Conservation (phyloP, 23 red algal species). For the Gracilaria caudata region DNA sequence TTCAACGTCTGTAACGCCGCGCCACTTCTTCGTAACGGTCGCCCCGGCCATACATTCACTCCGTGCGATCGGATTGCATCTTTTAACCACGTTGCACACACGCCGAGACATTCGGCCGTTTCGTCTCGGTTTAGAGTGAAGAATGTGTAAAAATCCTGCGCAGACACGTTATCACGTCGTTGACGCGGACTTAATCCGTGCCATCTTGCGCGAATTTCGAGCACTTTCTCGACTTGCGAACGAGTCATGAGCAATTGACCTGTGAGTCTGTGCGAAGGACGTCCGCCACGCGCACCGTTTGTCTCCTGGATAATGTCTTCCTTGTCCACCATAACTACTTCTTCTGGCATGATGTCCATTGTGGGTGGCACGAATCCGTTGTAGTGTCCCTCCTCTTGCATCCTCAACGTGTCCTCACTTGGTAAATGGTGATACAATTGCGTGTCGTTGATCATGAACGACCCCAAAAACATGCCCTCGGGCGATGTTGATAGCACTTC, state of each 20-base stretch:
- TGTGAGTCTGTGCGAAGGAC: slow-evolving; percentile 28
- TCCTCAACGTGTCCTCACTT: neutral
- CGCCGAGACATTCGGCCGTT: slow-evolving; percentile 29
- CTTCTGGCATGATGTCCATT: neutral
- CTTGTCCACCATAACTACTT: slow-evolving; percentile 12
- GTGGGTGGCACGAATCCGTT: neutral
- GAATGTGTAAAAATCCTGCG: slow-evolving; percentile 42
- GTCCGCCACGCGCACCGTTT: slow-evolving; percentile 39
- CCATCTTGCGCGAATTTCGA: slow-evolving; percentile 61
- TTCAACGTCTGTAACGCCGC: slow-evolving; percentile 36
- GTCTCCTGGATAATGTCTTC: slow-evolving; percentile 24
- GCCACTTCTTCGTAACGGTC: slow-evolving; percentile 45
- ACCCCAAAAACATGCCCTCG: slow-evolving; percentile 14
- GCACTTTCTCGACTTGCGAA: slow-evolving; percentile 40
- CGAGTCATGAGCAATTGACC: slow-evolving; percentile 56
- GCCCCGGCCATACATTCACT: slow-evolving; percentile 54
- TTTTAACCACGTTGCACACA: slow-evolving; percentile 73
- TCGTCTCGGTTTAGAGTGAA: slow-evolving; percentile 68
- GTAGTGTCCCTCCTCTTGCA: neutral
- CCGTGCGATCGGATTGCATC: slow-evolving; percentile 52
- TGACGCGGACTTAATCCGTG: slow-evolving; percentile 43
- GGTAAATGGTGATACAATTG: slow-evolving; percentile 13
- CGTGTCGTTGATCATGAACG: slow-evolving; percentile 4
- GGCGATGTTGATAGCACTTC: neutral
- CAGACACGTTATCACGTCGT: slow-evolving; percentile 24